These are phyloP conservation scores for Xylariaceae sp. DNA, from an alignment of 2,329 filamentous ascomycete species.

Conservation along the genomic window DNA sequence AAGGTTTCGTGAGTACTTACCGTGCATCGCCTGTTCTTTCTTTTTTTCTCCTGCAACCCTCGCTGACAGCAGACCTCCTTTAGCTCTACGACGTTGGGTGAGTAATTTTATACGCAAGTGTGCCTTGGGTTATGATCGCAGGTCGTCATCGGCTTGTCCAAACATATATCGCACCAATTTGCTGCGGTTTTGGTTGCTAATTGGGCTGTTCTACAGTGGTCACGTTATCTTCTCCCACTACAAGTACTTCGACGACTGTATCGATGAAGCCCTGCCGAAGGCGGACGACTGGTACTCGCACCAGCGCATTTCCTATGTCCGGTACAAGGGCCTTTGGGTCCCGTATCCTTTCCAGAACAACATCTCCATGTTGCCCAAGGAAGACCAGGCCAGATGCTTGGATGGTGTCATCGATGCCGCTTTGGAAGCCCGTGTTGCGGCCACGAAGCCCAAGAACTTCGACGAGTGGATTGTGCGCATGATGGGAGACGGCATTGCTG, in stretches of 20 bases:
- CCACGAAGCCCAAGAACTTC: slow-evolving; percentile 91
- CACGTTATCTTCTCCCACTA: slow-evolving; percentile 99
- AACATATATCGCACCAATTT: background rate
- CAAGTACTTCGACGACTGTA: slow-evolving; percentile 99
- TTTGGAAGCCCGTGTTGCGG: slow-evolving; percentile 76
- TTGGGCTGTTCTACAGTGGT: slow-evolving; percentile 45
- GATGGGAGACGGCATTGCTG: slow-evolving; percentile 81
- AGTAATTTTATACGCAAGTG: slow-evolving; percentile 1
- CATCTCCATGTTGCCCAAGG: slow-evolving; percentile 95
- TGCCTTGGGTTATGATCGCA: background rate
- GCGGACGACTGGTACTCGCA: slow-evolving; percentile 95
- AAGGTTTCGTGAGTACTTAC: slow-evolving; percentile 79
- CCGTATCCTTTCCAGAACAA: slow-evolving; percentile 99
- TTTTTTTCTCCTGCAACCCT: background rate
- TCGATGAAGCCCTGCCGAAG: slow-evolving; percentile 92
- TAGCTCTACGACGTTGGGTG: slow-evolving; percentile 88
- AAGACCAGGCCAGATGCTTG: slow-evolving; percentile 91
- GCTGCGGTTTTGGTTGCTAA: slow-evolving; percentile 5
- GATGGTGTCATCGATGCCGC: slow-evolving; percentile 95
- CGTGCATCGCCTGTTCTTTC: background rate
- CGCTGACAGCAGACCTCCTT: slow-evolving; percentile 21
- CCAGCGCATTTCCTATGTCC: slow-evolving; percentile 98
- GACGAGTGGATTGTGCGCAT: slow-evolving; percentile 97
- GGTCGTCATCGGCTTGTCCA: background rate
- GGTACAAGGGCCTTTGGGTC: slow-evolving; percentile 94